A percentile compares a stretch with the other conserved stretches of the same genome.
phyloP scores from a whole-genome alignment of 495 filamentous ascomycete species.

The Letharia columbiana region DNA sequence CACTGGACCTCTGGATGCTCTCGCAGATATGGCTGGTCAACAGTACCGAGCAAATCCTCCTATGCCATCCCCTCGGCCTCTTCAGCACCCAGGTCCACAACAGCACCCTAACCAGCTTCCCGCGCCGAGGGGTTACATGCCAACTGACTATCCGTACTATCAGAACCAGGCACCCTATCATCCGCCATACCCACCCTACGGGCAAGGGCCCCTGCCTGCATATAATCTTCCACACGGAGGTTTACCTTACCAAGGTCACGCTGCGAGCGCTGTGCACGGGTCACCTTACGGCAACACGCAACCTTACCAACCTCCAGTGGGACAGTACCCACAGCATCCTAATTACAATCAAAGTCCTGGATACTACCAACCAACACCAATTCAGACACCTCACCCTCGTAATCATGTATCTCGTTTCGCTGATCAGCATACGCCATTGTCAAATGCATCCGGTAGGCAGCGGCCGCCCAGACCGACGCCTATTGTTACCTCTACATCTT shows the following conservation, averaged over 20 bases:
- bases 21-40: constrained; percentile 22
- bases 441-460: constrained; percentile 25
- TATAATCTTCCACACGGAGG: constrained; percentile 16
- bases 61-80: constrained; percentile 22
- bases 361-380: constrained; percentile 22
- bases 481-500: constrained; percentile 39
- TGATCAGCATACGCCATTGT: constrained; percentile 21
- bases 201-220: constrained; percentile 14
- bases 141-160: constrained; percentile 16
- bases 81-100: constrained; percentile 17
- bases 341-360: constrained; percentile 14
- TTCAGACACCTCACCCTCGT: constrained; percentile 24
- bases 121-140: constrained; percentile 1
- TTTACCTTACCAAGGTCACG: constrained; percentile 18
- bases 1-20: constrained; percentile 21
- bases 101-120: constrained; percentile 23
- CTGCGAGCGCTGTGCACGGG: constrained; percentile 4
- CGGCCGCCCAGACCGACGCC: constrained; percentile 33
- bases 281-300: constrained; percentile 9
- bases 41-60: constrained; percentile 21
- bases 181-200: constrained; percentile 21
- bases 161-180: constrained; percentile 18
- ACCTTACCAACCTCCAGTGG: constrained; percentile 19
- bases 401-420: constrained; percentile 14
- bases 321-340: constrained; percentile 18